Evolutionary conservation across 106 monocot species (phyloP).

Genomic region (Narthecium ossifragum): DNA sequence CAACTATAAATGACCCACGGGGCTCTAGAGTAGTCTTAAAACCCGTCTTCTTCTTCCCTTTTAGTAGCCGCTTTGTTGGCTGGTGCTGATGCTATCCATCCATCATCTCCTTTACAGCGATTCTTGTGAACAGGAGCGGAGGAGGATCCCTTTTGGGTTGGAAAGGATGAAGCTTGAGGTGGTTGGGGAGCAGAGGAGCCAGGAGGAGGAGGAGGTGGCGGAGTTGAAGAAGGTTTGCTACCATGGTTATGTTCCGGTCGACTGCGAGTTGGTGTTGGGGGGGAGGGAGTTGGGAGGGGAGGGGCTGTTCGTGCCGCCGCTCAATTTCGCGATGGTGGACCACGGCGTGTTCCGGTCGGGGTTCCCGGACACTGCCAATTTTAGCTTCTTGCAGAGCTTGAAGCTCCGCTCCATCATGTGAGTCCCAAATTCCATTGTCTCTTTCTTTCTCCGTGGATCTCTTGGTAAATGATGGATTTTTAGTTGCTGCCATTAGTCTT

Average conservation of each 20-base stretch:
- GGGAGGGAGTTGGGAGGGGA: not conserved
- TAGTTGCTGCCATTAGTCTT: not conserved
- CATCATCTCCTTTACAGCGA: too few species aligned
- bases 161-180: not conserved
- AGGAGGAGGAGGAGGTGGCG: not conserved
- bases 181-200: not conserved
- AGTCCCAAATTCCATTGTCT: not conserved
- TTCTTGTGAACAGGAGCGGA: too few species aligned
- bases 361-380: slow-evolving; percentile 30
- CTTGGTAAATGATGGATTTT: too few species aligned
- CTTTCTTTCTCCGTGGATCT: not conserved
- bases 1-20: too few species aligned
- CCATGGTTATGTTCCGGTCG: not conserved
- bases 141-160: too few species aligned
- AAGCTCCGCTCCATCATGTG: slow-evolving; percentile 40
- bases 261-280: not conserved
- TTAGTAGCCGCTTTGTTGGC: too few species aligned
- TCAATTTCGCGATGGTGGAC: slow-evolving; percentile 44
- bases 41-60: too few species aligned
- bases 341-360: slow-evolving; percentile 36
- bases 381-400: slow-evolving; percentile 27
- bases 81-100: too few species aligned
- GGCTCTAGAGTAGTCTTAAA: too few species aligned
- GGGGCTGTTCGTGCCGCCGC: slow-evolving; percentile 31
- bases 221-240: not conserved